Base-by-base conservation (phyloP, 2,329 filamentous ascomycete genomes). In the Aspergillus sergii region DNA sequence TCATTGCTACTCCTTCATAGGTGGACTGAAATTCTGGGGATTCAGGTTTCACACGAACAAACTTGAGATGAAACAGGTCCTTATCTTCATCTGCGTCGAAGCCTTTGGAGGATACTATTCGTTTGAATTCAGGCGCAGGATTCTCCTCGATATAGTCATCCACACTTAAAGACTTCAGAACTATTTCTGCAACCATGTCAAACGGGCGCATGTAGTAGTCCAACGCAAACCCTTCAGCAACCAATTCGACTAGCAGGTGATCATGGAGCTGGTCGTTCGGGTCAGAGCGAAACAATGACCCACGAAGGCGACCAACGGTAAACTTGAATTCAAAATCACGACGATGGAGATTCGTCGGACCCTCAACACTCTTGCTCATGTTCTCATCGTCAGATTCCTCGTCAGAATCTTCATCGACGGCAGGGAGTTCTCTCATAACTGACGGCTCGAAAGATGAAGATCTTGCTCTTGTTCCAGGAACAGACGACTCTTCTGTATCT, bases 301-400 rank as follows among this genome's bases (percentile, higher is more conserved):
- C 95, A 78, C 96, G 94, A 53, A 99, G 85, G 64, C 91, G 93
- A 72, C 97, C 95, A 41, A 99, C 95, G 10, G 92, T 93, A 77
- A 99, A 99, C 69, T 94, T 96, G 81, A 99, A 92, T 75, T 99
- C 93, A 69, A 99, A 98, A 67, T 91, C 94, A 51, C 92, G 90
- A 71, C 97, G 94, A 71, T 96, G 92, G 54, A 95, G 82, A 72
- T 91, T 92, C 30, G 91, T 82, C 41, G 88, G 84, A 54, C 88
- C 74, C 32, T 76, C 71, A 43, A 72, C 63, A 45, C 61, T 74
- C 61, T 80, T 79, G 60, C 73, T 73, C 16, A 64, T 86, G 64
- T 94, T 88, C 71, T 92, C 86, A 36, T 84, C 80, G 39, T 89
- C 86, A 8, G 87, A 81, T 39, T 84, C 81, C 28, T 90, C 85